Evolutionary conservation across 192 early-diverging fungal species (phyloP), one percentile per base, ranked within the genome.

Genomic region (Mortierella claussenii): DNA sequence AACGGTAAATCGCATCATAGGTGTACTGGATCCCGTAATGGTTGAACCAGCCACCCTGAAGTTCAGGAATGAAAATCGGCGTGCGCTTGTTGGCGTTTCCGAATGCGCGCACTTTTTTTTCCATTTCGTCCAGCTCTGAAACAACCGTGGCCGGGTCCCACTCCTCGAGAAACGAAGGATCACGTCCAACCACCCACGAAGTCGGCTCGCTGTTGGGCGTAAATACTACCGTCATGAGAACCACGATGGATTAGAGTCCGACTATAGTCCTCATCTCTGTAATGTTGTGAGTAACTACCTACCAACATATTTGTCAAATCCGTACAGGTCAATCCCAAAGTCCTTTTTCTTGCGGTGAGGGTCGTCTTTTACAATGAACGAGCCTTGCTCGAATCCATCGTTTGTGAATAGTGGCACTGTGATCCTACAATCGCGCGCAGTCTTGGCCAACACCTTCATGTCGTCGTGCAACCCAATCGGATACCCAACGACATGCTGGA

Each of bases 391-490:
- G 68, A 86, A 88, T 0, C 84, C 88, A 69, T 96, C 93, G 74
- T 96, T 96, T 21, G 92, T 93, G 54, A 93, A 92, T n/a, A 96
- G 76, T 17, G 95, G 95, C 2, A 92, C 89, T 13, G 87, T 90
- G 21, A 94, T 90, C 3, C 87, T 83, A 42, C 87, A 85, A 75
- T 94, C 91, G 27, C 93, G 82, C 4, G 92, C 90, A 60, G 88
- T 87, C 54, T 92, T 89, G 17, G 89, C 86, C 49, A 96, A 80
- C 5, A 91, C 79, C 1, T 91, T 74, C 82, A 94, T 95, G 56
- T 96, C 92, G 71, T 96, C 93, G 52, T 87, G 87, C 30, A 92
- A 73, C 2, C 92, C 93, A 15, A 93, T 63, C 7, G 95, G 93
- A n/a, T 90, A 75, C 5, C 79, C 66, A 32, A 79, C 78, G 58